These are phyloP conservation scores for Nakaseomyces delphensis DNA, from an alignment of 1,139 yeast genomes.

Conservation along the genomic window DNA sequence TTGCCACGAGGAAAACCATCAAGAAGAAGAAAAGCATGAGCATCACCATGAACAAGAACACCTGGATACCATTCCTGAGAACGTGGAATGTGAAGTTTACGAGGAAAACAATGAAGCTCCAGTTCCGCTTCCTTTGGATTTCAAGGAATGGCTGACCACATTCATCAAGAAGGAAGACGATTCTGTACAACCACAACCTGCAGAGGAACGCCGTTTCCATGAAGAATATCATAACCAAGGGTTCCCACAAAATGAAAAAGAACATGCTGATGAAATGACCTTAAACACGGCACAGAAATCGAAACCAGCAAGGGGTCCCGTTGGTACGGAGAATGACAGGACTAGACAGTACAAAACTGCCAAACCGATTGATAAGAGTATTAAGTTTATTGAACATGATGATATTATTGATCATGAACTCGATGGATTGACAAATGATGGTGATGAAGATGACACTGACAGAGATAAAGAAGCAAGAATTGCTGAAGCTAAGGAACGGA, in stretches of 20 bases:
- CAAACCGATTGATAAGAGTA: neutral
- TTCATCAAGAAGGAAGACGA: slow-evolving; percentile 13
- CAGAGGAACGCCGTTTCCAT: neutral
- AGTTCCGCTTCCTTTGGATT: slow-evolving; percentile 12
- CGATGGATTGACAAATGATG: slow-evolving; percentile 1
- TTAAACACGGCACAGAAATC: neutral
- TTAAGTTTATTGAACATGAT: neutral
- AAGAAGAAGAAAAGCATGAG: neutral
- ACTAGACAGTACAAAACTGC: neutral
- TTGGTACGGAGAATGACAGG: neutral
- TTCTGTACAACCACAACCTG: neutral
- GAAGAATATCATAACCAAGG: neutral
- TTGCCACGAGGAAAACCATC: neutral
- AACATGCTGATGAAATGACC: neutral
- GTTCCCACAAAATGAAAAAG: neutral
- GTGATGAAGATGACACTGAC: neutral
- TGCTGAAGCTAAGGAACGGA: neutral
- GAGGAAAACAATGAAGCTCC: slow-evolving; percentile 6
- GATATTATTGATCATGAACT: slow-evolving; percentile 3
- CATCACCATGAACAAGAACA: neutral
- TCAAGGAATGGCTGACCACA: slow-evolving; percentile 18
- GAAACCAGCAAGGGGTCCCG: neutral
- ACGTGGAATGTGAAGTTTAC: slow-evolving; percentile 3
- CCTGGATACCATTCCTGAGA: slow-evolving; percentile 2
- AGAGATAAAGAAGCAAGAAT: neutral